Evolutionary conservation across 2,329 filamentous ascomycete genomes (phyloP).

Genomic region (Ciborinia camelliae): DNA sequence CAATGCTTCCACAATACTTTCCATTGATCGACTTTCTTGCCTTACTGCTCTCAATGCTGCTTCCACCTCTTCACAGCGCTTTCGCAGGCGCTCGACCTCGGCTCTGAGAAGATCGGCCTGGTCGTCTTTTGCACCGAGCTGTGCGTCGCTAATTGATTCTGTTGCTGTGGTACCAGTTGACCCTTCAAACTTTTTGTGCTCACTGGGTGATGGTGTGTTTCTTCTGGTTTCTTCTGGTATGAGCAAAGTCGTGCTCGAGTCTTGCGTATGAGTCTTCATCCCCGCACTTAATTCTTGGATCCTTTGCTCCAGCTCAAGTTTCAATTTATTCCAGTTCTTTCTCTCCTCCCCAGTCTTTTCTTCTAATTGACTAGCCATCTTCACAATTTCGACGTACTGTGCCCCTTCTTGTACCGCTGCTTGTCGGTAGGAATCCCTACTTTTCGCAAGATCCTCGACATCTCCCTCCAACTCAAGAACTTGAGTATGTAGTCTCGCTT

Average conservation of each 20-base stretch:
- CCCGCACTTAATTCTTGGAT: constrained; percentile 28
- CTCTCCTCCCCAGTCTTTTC: constrained; percentile 33
- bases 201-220: not conserved
- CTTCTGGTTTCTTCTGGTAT: not conserved
- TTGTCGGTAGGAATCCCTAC: constrained; percentile 44
- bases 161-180: constrained; percentile 7
- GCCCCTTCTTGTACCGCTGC: constrained; percentile 36
- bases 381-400: constrained; percentile 38
- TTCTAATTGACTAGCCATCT: constrained; percentile 36
- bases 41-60: constrained; percentile 28
- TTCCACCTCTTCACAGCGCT: constrained; percentile 32
- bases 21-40: constrained; percentile 33
- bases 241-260: not conserved
- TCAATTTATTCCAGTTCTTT: constrained; percentile 32
- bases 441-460: constrained; percentile 47
- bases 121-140: constrained; percentile 15
- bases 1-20: constrained; percentile 29
- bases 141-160: not conserved
- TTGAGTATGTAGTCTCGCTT: constrained; percentile 46
- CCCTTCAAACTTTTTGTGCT: constrained; percentile 23
- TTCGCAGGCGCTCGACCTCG: constrained; percentile 31
- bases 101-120: constrained; percentile 25
- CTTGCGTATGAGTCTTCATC: not conserved
- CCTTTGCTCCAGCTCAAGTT: constrained; percentile 33
- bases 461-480: constrained; percentile 47